Percentiles rank a stretch among this genome's conserved stretches.
Conservation (phyloP, 208 protist species). For the Leishmania braziliensis region DNA sequence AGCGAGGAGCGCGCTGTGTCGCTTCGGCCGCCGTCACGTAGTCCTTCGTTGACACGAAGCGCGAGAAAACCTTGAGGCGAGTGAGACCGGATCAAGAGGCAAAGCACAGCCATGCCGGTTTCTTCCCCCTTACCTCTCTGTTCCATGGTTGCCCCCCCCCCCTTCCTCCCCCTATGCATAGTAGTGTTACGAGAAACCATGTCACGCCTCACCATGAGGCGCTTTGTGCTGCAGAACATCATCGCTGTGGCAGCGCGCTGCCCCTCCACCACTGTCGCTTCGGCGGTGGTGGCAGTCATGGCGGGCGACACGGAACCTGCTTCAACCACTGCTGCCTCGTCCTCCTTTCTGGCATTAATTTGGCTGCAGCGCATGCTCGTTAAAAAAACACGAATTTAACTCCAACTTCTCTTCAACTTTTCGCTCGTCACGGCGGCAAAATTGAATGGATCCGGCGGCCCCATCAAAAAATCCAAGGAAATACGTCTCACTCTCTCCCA, state of each 20-base stretch:
- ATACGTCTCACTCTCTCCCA: too few relatives aligned
- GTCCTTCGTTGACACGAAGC: conserved; percentile 1
- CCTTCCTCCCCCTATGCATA: neutral
- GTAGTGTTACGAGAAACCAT: too few relatives aligned
- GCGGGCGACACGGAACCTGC: conserved; percentile 7
- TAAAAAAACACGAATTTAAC: too few relatives aligned
- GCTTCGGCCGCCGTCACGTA: conserved; percentile 2
- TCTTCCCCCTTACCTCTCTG: too few relatives aligned
- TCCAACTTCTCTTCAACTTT: too few relatives aligned
- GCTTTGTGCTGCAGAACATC: conserved; percentile 77
- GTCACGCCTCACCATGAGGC: conserved; percentile 60
- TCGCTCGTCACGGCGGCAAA: too few relatives aligned
- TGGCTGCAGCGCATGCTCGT: too few relatives aligned
- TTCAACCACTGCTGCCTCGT: too few relatives aligned
- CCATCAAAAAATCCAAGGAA: too few relatives aligned
- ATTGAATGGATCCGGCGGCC: too few relatives aligned
- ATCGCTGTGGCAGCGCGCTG: conserved; percentile 61
- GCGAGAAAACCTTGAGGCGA: neutral
- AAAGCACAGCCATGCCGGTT: neutral
- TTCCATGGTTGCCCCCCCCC: neutral
- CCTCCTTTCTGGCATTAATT: too few relatives aligned
- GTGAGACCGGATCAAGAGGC: neutral
- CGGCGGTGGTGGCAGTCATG: conserved; percentile 22
- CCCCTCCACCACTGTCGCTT: conserved; percentile 43
- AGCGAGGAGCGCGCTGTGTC: neutral